These are phyloP conservation scores for Trichodelitschia bisporula DNA, from an alignment of 495 filamentous ascomycete genomes.

Conservation along the genomic window DNA sequence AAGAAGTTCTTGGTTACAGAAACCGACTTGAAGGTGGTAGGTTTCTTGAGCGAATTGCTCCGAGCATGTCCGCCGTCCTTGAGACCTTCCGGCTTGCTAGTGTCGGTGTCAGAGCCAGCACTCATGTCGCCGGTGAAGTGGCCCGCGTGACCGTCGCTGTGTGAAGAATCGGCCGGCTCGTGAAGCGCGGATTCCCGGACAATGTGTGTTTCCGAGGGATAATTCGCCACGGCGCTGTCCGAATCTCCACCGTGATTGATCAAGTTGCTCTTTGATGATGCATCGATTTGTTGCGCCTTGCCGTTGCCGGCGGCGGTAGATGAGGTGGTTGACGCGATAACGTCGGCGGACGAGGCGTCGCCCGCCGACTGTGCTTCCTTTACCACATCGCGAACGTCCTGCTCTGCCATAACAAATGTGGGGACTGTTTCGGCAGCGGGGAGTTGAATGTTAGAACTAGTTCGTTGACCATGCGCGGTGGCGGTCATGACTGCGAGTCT, in stretches of 20 bases:
- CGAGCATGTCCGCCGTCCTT: constrained; percentile 35
- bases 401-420: constrained; percentile 63
- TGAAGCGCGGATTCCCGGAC: too few relatives aligned
- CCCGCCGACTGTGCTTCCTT: constrained; percentile 51
- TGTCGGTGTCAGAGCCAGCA: constrained; percentile 46
- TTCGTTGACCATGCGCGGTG: too few relatives aligned
- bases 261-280: too few relatives aligned
- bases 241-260: too few relatives aligned
- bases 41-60: constrained; percentile 56
- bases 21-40: constrained; percentile 75
- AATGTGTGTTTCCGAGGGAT: too few relatives aligned
- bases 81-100: constrained; percentile 16
- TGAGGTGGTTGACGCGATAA: constrained; percentile 37
- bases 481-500: too few relatives aligned
- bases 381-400: constrained; percentile 55
- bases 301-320: constrained; percentile 29
- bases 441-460: not conserved
- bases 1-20: constrained; percentile 81
- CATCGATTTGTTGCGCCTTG: constrained; percentile 25
- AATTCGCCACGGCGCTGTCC: not conserved
- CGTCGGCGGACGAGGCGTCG: constrained; percentile 46
- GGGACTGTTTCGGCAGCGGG: constrained; percentile 21
- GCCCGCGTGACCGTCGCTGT: constrained; percentile 5
- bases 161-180: too few relatives aligned
- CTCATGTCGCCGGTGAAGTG: constrained; percentile 6